Base-by-base conservation (phyloP, 2,329 filamentous ascomycete species). In the Chaetothyriales sp. region DNA sequence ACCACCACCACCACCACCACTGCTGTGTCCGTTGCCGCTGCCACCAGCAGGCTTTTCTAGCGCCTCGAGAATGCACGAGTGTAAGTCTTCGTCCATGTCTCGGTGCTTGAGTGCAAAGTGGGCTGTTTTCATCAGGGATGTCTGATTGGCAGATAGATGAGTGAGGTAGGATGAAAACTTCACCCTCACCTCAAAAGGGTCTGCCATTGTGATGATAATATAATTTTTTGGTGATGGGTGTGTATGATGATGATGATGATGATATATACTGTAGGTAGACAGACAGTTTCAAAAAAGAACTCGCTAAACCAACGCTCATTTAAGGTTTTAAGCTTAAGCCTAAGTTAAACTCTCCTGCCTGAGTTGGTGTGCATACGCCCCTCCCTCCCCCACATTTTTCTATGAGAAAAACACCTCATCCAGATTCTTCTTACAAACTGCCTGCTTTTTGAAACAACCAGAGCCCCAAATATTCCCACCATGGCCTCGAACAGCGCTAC, bases 131-230 rank as follows among this genome's bases (percentile, higher is more conserved):
- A 90, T 85, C 1, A 88, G 84, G 12, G 88, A 90, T 12, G 83
- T 84, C 51, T 92, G 83, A 4, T 86, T 90, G 10, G 92, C 92
- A 65, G 89, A 94, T 55, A 98, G 80, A 65, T 92, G 86, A 59
- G 93, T 83, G 20, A 98, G 79, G 65, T 92, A 85, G 49, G 78
- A 78, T 49, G 87, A 95, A 74, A 98, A 98, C 69, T 88, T 88
- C 79, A 98, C 89, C 64, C 92, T 89, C 61, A 96, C 90, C 73
- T 96, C 92, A 68, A 98, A 98, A 5, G 93, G 92, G 70, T 98
- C 89, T 44, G 77, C 77, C 79, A 83, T 83, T 47, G 75, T 68
- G 70, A 75, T 48, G 22, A 18, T 2, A 39, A 44, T 36, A 36
- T n/a, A 18, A 45, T 43, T 36, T 8, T 36, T 44, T 43, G 44